Evolutionary conservation across 2,329 filamentous ascomycete genomes (phyloP).

Genomic region (Onygenales sp.): DNA sequence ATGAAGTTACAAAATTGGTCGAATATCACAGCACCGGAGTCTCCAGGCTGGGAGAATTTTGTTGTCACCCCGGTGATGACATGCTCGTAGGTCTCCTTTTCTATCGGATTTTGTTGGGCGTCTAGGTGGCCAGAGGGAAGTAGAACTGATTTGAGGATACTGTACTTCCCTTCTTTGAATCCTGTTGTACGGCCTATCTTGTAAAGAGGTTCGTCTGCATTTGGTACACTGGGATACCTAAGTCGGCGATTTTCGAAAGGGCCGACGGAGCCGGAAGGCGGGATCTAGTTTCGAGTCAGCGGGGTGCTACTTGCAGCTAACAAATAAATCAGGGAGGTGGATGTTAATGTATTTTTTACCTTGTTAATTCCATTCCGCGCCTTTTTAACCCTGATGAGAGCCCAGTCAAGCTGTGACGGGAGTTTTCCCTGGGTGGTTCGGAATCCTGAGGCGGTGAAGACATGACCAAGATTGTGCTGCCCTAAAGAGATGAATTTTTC

Average conservation of each 20-base stretch:
- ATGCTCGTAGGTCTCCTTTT: neutral
- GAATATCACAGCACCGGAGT: slow-evolving; percentile 4
- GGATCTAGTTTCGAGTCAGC: neutral
- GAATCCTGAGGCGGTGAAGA: neutral
- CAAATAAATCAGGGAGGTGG: too few relatives aligned
- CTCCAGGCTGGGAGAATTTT: neutral
- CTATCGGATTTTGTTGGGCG: too few relatives aligned
- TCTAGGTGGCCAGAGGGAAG: too few relatives aligned
- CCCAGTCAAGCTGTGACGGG: neutral
- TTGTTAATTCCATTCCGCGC: too few relatives aligned
- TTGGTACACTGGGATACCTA: too few relatives aligned
- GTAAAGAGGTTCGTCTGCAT: neutral
- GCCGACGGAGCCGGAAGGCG: neutral
- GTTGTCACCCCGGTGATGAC: neutral
- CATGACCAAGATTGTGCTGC: neutral
- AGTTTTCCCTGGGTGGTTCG: neutral
- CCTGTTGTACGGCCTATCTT: neutral
- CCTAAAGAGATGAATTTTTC: too few relatives aligned
- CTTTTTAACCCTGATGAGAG: neutral
- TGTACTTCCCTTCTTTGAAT: neutral
- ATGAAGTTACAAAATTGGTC: neutral
- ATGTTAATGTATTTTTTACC: too few relatives aligned
- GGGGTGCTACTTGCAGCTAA: too few relatives aligned
- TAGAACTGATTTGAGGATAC: neutral
- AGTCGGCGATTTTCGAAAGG: neutral